Base-by-base conservation (phyloP, 345 rosid species). In the Eucalyptus regnans region DNA sequence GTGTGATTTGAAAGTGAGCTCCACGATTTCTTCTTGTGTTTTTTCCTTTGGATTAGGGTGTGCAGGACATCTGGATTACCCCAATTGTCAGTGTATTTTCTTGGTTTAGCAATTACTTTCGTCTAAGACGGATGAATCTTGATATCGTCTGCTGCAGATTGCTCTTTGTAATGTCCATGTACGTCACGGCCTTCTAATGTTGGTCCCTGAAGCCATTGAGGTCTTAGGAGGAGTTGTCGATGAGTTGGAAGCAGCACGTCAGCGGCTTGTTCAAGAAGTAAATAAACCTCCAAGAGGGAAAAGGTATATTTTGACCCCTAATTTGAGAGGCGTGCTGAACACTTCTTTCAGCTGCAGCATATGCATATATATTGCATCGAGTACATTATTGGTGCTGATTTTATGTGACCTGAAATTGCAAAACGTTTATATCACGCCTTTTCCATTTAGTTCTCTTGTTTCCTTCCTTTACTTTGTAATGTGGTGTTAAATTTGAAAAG, bases 251-350 rank as follows among this genome's bases (percentile, higher is more conserved):
- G 95, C 94, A 31, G 98, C 98, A 88, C 92, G 93, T 27, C 94
- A 90, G 90, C 94, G 93, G 87, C 96, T 98, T 87, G 96, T 95
- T 89, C 87, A 90, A 58, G 98, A 97, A 95, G 96, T 97, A 88
- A 95, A 95, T 90, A 98, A 96, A 89, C 99, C 98, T 88, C 97
- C 99, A 50, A 95, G 99, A 92, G 99, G 99, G 89, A 98, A 89
- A 94, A 97, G 99, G 99, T 97, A 94, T 16, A 56, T 88, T n/a
- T 87, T 79, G 44, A 79, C 31, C 86, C 88, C 50, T 62, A 46
- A n/a, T n/a, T n/a, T 25, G 68, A 76, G 58, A 54, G 43, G 25
- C 37, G 16, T 50, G 27, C 44, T 37, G 5, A 10, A 76, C 84
- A 37, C 48, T 76, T 41, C 14, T 71, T 71, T 71, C 83, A 9